Evolutionary conservation across 2,329 filamentous ascomycete genomes (phyloP).

Genomic region (Ascochyta pisi): DNA sequence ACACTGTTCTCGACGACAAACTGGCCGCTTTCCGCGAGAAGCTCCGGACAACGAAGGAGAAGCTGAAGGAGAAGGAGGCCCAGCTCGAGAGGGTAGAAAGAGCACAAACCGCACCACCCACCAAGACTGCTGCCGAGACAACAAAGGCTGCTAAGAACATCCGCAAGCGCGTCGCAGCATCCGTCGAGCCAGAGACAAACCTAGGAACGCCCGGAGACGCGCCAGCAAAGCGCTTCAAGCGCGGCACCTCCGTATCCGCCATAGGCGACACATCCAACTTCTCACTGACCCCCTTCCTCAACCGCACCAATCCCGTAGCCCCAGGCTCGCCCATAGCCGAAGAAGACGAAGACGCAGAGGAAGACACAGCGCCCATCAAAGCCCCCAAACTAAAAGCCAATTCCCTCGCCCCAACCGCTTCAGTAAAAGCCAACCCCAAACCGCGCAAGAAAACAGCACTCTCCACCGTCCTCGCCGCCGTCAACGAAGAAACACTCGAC

Average conservation of each 20-base stretch:
- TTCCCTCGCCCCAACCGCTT: constrained; percentile 53
- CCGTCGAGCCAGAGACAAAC: constrained; percentile 56
- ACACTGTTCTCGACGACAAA: constrained; percentile 72
- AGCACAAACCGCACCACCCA: constrained; percentile 49
- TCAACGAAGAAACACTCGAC: constrained; percentile 53
- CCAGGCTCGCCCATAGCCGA: constrained; percentile 53
- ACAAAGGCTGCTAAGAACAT: constrained; percentile 49
- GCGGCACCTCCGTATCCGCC: constrained; percentile 61
- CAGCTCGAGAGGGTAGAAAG: constrained; percentile 56
- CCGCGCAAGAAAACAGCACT: constrained; percentile 48
- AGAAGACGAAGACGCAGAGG: constrained; percentile 34
- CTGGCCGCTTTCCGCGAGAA: constrained; percentile 74
- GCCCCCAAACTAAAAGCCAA: constrained; percentile 51
- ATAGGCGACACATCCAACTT: constrained; percentile 89
- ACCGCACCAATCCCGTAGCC: constrained; percentile 70
- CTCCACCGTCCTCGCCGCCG: constrained; percentile 50
- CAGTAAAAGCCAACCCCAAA: constrained; percentile 55
- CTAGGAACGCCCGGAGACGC: constrained; percentile 59
- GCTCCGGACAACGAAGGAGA: constrained; percentile 71
- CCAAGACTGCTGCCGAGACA: constrained; percentile 37
- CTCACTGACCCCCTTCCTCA: constrained; percentile 93
- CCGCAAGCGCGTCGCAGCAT: constrained; percentile 52
- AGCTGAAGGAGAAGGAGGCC: constrained; percentile 70
- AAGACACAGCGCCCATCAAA: constrained; percentile 27
- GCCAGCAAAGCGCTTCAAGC: constrained; percentile 55